Evolutionary conservation across 2,329 filamentous ascomycete species (phyloP).

Genomic region (Microcera coccophila): DNA sequence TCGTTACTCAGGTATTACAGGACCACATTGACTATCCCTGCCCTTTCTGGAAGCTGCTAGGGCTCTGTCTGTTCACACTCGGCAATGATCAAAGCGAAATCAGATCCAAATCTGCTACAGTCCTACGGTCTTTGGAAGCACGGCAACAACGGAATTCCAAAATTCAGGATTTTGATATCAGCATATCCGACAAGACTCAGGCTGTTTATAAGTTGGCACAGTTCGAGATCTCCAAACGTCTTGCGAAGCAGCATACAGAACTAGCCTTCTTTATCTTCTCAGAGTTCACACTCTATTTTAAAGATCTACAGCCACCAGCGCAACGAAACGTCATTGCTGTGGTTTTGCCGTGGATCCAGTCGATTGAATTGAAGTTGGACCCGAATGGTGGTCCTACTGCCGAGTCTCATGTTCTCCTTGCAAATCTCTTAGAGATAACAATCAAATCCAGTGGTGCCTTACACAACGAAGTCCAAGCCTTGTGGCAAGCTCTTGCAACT

Average conservation of each 20-base stretch:
- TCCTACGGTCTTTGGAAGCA: conserved; percentile 78
- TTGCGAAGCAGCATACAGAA: conserved; percentile 84
- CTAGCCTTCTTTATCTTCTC: conserved; percentile 93
- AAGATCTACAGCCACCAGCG: conserved; percentile 73
- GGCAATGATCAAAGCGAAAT: conserved; percentile 90
- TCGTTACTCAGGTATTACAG: conserved; percentile 81
- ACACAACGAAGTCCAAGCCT: conserved; percentile 93
- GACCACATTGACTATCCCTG: conserved; percentile 78
- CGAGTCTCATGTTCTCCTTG: conserved; percentile 88
- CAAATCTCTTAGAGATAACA: conserved; percentile 93
- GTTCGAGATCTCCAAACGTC: conserved; percentile 88
- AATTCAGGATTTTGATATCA: conserved; percentile 95
- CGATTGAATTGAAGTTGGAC: conserved; percentile 86
- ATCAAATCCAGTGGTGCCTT: conserved; percentile 83
- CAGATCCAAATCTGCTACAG: conserved; percentile 77
- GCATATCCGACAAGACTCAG: conserved; percentile 96
- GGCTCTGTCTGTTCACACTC: conserved; percentile 83
- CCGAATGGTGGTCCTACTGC: conserved; percentile 87
- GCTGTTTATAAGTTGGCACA: conserved; percentile 97
- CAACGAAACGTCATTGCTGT: conserved; percentile 94
- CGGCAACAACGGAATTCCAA: conserved; percentile 77
- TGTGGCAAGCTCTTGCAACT: conserved; percentile 95
- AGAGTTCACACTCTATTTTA: conserved; percentile 92
- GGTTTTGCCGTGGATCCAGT: conserved; percentile 93
- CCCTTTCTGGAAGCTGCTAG: conserved; percentile 86